Evolutionary conservation across 208 protist genomes (phyloP).

Genomic region (Trypanosoma mega): DNA sequence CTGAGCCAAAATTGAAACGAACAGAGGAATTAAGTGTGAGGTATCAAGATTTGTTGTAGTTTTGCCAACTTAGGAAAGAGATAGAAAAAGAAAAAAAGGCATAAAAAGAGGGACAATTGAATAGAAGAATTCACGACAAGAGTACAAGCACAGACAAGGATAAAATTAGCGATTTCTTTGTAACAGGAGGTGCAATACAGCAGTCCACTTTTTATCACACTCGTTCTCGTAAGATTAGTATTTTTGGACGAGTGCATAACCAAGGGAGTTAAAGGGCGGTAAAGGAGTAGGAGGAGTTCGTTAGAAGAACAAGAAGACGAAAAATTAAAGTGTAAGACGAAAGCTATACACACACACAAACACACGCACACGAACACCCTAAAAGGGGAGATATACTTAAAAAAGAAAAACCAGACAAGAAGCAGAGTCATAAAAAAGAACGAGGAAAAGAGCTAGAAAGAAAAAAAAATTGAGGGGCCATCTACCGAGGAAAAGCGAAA

Average conservation of each 20-base stretch:
- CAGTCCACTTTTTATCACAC: too few species aligned
- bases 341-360: slow-evolving; percentile 6
- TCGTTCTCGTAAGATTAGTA: too few species aligned
- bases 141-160: too few species aligned
- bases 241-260: too few species aligned
- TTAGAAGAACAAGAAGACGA: slow-evolving; percentile 1
- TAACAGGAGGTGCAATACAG: too few species aligned
- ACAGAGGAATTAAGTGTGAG: neutral
- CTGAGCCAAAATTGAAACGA: too few species aligned
- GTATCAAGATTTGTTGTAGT: neutral
- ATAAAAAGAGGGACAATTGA: neutral
- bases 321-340: neutral
- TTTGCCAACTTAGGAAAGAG: neutral
- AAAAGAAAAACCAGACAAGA: slow-evolving; percentile 7
- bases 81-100: neutral
- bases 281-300: too few species aligned
- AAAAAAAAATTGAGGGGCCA: slow-evolving; percentile 5
- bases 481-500: neutral
- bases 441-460: neutral
- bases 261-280: too few species aligned
- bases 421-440: neutral
- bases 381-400: neutral
- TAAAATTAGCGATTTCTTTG: too few species aligned
- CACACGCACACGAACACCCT: neutral
- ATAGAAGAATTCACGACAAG: too few species aligned